A percentile compares a stretch with the other conserved stretches of the same genome.
Evolutionary conservation across 768 basidiomycete species (phyloP).

Genomic region (Boletus huronensis): DNA sequence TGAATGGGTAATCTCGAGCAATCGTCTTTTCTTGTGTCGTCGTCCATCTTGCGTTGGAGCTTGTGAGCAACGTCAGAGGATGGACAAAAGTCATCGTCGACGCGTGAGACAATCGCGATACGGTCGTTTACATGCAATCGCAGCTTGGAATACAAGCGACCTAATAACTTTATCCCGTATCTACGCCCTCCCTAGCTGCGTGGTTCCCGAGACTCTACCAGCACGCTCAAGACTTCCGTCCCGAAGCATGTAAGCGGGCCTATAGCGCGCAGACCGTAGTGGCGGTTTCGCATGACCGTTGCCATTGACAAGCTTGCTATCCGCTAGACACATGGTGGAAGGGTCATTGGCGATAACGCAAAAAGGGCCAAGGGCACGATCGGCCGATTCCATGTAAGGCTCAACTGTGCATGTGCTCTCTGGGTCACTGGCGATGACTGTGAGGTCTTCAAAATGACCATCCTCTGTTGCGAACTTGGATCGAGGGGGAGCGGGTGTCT

Average conservation of each 20-base stretch:
- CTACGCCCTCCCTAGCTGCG: constrained; percentile 9
- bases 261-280: constrained; percentile 41
- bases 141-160: neutral
- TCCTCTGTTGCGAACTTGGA: neutral
- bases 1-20: constrained; percentile 54
- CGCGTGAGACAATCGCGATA: neutral
- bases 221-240: constrained; percentile 75
- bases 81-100: constrained; percentile 17
- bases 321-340: constrained; percentile 16
- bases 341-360: constrained; percentile 22
- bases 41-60: constrained; percentile 46
- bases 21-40: constrained; percentile 56
- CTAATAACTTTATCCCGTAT: too few species aligned
- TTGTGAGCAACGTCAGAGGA: constrained; percentile 21
- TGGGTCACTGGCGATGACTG: constrained; percentile 20
- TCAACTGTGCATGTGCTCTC: constrained; percentile 18
- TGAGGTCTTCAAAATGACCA: constrained; percentile 3
- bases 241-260: constrained; percentile 76
- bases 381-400: neutral
- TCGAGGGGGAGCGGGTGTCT: neutral
- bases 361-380: constrained; percentile 9
- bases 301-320: constrained; percentile 3
- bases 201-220: constrained; percentile 45
- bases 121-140: neutral
- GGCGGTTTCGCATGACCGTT: neutral